Conservation (phyloP, 768 basidiomycete genomes). For the Rhodotorula babjevae region DNA sequence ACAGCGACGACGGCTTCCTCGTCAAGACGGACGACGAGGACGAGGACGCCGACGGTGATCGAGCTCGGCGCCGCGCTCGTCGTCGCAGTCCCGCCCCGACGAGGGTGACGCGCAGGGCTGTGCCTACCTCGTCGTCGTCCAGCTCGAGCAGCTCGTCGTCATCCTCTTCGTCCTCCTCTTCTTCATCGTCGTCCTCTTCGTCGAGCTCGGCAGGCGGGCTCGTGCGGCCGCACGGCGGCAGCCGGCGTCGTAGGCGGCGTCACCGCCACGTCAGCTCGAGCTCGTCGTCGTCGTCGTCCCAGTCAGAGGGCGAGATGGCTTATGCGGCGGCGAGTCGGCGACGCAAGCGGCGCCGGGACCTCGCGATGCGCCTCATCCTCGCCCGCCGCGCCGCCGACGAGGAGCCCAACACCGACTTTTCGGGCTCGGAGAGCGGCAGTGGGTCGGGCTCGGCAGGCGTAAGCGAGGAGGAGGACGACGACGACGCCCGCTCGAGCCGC, state of each 20-base stretch:
- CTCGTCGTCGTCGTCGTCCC: neutral
- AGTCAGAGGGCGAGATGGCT: neutral
- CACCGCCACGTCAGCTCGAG: neutral
- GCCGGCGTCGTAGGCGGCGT: too few relatives aligned
- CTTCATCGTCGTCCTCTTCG: neutral
- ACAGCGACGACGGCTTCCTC: slow-evolving; percentile 27
- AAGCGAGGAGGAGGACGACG: neutral
- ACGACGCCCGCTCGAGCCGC: neutral
- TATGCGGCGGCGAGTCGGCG: neutral
- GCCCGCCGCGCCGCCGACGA: slow-evolving; percentile 16
- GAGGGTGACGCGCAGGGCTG: neutral
- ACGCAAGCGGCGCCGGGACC: neutral
- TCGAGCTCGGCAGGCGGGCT: neutral
- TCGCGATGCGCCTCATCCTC: neutral
- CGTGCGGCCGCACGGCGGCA: too few relatives aligned
- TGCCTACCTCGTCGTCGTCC: neutral
- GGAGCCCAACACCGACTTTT: slow-evolving; percentile 2
- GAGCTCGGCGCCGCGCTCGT: neutral
- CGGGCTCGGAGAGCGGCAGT: too few relatives aligned
- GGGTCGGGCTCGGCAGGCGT: neutral
- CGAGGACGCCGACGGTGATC: neutral
- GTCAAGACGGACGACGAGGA: slow-evolving; percentile 1
- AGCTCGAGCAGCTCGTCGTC: neutral
- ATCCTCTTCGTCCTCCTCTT: neutral
- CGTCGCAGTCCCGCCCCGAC: neutral